Percentiles rank a stretch among this genome's conserved stretches.
Conservation (phyloP, 129 eudicot genomes). For the Smallanthus sonchifolius region DNA sequence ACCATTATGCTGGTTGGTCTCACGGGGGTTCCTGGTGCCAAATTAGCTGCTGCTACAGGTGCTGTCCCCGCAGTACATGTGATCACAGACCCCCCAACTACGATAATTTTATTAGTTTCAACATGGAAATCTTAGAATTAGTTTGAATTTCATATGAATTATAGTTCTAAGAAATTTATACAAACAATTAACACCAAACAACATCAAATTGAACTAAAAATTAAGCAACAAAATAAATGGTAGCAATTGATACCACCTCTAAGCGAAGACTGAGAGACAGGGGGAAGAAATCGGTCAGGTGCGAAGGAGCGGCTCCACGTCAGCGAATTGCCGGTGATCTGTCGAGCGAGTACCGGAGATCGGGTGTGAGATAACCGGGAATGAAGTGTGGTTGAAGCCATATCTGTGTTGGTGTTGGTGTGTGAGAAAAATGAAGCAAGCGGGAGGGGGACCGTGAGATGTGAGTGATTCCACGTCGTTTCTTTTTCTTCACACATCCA, state of each 20-base stretch:
- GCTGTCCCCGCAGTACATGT: constrained; percentile 51
- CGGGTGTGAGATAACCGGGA: constrained; percentile 32
- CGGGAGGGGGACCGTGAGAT: constrained; percentile 28
- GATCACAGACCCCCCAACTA: constrained; percentile 35
- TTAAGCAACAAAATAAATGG: too few relatives aligned
- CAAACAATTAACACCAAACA: too few relatives aligned
- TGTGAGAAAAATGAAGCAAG: not conserved
- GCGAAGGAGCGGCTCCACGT: constrained; percentile 50
- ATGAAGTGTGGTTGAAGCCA: constrained; percentile 29
- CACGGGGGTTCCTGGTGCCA: constrained; percentile 98
- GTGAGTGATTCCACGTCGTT: constrained; percentile 55
- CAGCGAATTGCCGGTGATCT: constrained; percentile 23
- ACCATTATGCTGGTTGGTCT: constrained; percentile 92
- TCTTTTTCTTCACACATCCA: constrained; percentile 23
- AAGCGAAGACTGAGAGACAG: constrained; percentile 31
- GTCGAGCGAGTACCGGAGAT: constrained; percentile 22
- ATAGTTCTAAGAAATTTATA: too few relatives aligned
- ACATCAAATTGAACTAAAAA: too few relatives aligned
- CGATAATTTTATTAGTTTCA: constrained; percentile 11
- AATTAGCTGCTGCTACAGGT: constrained; percentile 69
- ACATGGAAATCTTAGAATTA: not conserved
- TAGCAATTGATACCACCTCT: constrained; percentile 8
- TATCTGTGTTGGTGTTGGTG: not conserved
- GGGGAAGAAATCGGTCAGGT: constrained; percentile 33
- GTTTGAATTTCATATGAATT: not conserved